Base-by-base conservation (phyloP, 2,329 filamentous ascomycete species). In the Claviceps citrina region DNA sequence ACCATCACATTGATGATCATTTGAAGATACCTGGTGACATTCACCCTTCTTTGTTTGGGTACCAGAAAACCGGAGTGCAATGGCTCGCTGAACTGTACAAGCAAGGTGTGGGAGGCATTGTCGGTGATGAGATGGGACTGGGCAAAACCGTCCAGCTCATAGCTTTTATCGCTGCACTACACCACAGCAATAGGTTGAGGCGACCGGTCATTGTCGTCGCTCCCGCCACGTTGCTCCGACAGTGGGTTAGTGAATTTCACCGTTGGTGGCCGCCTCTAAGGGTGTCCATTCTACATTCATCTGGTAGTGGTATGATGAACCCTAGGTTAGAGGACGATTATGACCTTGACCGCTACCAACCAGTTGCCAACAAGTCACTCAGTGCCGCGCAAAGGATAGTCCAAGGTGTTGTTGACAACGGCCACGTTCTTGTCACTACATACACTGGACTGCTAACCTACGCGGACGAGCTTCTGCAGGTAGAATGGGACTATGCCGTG, bases 231-330 rank as follows among this genome's bases (percentile, higher is more conserved):
- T 81, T 98, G 19, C 79, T 98, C 64, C 82, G 85, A 45, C 91
- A 98, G 57, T 98, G 91, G 91, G 91, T 95, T 10, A 93, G 93
- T 47, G 91, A 98, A 54, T 96, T 98, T 51, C 93, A 98, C 60
- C 78, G 81, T 10, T 98, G 93, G 93, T 98, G 93, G 93, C 91
- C 91, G n/a, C 81, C 91, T n/a, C 67, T 98, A 25, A 76, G 93
- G 31, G 91, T 98, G 5, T 93, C 87, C 0, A 96, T 98, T 45
- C 59, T 98, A 36, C 91, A 98, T 56, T 85, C 85, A 1, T 95
- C 91, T 4, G 91, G 91, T 3, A 96, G 86, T 56, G 93, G 91
- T 15, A 96, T 98, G 89, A 65, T 95, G 39, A 86, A 93, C 47
- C 67, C 93, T n/a, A 63, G 78, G 59, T 57, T 76, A 53, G 62